phyloP scores from a whole-genome alignment of 305 asterid species.

The Fraxinus floribunda region DNA sequence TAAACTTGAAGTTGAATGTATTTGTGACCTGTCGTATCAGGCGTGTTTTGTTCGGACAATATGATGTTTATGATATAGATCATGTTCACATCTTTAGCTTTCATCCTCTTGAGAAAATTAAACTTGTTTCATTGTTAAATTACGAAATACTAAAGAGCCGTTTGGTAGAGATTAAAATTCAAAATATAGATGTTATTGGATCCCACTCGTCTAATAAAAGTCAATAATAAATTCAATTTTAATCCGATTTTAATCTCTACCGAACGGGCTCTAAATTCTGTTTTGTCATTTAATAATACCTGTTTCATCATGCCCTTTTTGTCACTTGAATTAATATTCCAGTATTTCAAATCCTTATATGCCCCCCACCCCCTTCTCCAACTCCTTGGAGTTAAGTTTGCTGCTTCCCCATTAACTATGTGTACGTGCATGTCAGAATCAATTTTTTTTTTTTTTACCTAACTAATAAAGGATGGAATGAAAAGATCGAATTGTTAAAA shows the following conservation, averaged over 20 bases:
- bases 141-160: too few relatives aligned
- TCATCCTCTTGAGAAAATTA: neutral
- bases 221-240: too few relatives aligned
- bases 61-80: neutral
- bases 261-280: neutral
- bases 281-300: neutral
- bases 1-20: conserved; percentile 9
- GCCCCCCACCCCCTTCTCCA: neutral
- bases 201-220: too few relatives aligned
- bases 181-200: too few relatives aligned
- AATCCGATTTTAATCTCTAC: too few relatives aligned
- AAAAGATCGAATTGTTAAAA: neutral
- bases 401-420: neutral
- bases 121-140: conserved; percentile 1
- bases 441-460: neutral
- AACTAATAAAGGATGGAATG: neutral
- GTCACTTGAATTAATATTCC: neutral
- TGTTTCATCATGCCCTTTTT: neutral
- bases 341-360: neutral
- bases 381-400: neutral
- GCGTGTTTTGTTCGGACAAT: conserved; percentile 1
- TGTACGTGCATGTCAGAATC: neutral
- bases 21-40: conserved; percentile 2
- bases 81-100: conserved; percentile 8
- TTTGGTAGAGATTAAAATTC: too few relatives aligned